Percentiles rank a stretch among this genome's conserved stretches.
phyloP scores from a whole-genome alignment of 1,284 basidiomycete genomes.

The Apiotrichum mycotoxinovorans region DNA sequence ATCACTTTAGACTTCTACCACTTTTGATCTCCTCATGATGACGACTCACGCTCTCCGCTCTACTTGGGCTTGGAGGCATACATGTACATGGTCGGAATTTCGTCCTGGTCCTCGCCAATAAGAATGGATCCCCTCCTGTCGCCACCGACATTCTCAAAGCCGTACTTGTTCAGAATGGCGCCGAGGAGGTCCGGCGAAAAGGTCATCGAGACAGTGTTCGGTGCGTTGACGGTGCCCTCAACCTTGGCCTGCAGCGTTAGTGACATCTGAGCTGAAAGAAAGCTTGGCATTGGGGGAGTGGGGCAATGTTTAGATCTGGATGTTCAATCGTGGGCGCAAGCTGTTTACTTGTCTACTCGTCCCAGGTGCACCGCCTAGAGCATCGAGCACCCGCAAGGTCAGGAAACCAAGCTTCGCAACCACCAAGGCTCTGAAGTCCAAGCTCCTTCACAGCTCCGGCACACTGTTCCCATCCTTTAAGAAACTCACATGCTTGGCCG shows the following conservation, averaged over 20 bases:
- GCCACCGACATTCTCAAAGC: conserved; percentile 27
- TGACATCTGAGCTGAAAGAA: too few relatives aligned
- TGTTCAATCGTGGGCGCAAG: background rate
- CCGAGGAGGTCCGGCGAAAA: conserved; percentile 16
- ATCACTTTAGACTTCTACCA: too few relatives aligned
- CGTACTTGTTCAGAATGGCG: conserved; percentile 22
- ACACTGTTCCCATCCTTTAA: background rate
- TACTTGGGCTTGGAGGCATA: conserved; percentile 10
- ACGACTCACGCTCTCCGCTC: too few relatives aligned
- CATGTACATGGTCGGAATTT: conserved; percentile 6
- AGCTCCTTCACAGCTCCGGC: too few relatives aligned
- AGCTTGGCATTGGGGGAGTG: background rate
- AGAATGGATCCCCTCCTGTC: conserved; percentile 27
- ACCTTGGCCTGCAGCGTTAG: background rate
- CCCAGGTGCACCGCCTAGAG: too few relatives aligned
- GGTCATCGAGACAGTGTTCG: conserved; percentile 25
- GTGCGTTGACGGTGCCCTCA: conserved; percentile 27
- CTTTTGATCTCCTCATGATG: background rate
- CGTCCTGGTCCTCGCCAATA: conserved; percentile 6
- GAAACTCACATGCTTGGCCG: background rate
- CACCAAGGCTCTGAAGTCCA: too few relatives aligned
- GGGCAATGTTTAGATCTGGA: background rate
- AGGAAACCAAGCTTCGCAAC: too few relatives aligned
- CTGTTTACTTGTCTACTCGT: too few relatives aligned
- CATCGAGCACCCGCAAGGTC: too few relatives aligned